Conservation (phyloP, 2,329 filamentous ascomycete species). For the Akanthomyces dipterigenus region DNA sequence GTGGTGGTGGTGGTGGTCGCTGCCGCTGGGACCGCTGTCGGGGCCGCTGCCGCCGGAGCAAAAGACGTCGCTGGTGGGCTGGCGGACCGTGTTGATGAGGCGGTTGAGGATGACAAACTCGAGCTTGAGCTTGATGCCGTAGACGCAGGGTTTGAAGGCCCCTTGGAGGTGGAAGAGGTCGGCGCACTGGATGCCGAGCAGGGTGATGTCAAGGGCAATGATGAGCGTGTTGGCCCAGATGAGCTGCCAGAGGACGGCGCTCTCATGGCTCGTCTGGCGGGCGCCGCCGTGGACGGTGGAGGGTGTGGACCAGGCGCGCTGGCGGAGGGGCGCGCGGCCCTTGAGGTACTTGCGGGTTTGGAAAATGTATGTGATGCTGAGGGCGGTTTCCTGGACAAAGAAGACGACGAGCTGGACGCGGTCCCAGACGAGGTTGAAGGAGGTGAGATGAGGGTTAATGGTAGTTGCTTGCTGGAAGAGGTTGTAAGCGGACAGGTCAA, state of each 20-base stretch:
- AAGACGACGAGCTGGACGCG: constrained; percentile 48
- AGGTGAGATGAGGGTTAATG: constrained; percentile 18
- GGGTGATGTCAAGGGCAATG: constrained; percentile 38
- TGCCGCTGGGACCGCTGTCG: background rate
- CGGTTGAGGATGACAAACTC: constrained; percentile 35
- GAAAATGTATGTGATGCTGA: constrained; percentile 43
- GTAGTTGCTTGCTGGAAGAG: constrained; percentile 23
- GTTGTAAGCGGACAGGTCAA: background rate
- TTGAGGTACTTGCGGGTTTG: constrained; percentile 16
- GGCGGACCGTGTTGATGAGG: constrained; percentile 24
- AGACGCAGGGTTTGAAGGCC: constrained; percentile 30
- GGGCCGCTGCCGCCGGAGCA: background rate
- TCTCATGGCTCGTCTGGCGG: constrained; percentile 16
- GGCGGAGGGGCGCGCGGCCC: constrained; percentile 10
- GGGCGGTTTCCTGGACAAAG: constrained; percentile 44
- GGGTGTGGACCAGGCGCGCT: constrained; percentile 33
- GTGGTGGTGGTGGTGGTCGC: background rate
- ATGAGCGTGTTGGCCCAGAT: constrained; percentile 40
- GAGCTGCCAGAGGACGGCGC: constrained; percentile 28
- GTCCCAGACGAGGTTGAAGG: constrained; percentile 36
- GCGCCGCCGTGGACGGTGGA: constrained; percentile 35
- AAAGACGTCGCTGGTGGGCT: constrained; percentile 4
- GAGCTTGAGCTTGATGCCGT: constrained; percentile 33
- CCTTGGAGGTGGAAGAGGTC: constrained; percentile 30
- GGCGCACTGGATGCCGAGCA: constrained; percentile 31